Base-by-base conservation (phyloP, 2,329 filamentous ascomycete genomes). In the Fusarium nisikadoi region DNA sequence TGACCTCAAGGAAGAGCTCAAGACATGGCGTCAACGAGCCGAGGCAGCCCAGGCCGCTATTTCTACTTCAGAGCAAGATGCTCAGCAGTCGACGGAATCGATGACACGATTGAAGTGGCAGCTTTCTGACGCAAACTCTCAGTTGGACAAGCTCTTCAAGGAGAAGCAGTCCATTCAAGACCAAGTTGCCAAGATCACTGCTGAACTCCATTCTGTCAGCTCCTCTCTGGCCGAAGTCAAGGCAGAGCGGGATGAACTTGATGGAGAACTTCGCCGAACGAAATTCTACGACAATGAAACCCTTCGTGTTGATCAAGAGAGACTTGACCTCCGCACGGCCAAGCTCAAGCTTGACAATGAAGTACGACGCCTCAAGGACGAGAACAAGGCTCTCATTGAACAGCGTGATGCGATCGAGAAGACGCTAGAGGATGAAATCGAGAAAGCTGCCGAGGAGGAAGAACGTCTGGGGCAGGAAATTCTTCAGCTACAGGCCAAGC, bases 321-420 rank as follows among this genome's bases (percentile, higher is more conserved):
- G 91, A 71, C 82, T 92, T 49, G 90, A 93, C 59, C 83, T 94
- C 29, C 89, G 91, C 23, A 89, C 90, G 33, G 83, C 88, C n/a
- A 92, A 91, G 77, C 83, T 90, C 69, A 91, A 90, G 75, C 85
- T 93, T 23, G 92, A 94, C 70, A 87, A 84, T 67, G 92, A 94
- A 75, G 83, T 92, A 20, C 88, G 89, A 45, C 86, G 90, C 17
- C 82, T 93, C 20, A 88, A 85, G 56, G 89, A 92, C 13, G 91
- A 94, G 77, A 91, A 90, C 74, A 85, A 84, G 61, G 79, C 84
- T 3, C 81, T 93, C 41, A 66, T 83, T 17, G 86, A 90, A 63
- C 86, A 90, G 67, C 89, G 88, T 36, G 83, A 87, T 43, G 82
- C 85, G 3, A 81, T 92, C 7, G 91, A 94, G 77, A 85, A 84